These are phyloP conservation scores for Malbranchea cinnamomea DNA, from an alignment of 2,329 filamentous ascomycete species.

Conservation along the genomic window DNA sequence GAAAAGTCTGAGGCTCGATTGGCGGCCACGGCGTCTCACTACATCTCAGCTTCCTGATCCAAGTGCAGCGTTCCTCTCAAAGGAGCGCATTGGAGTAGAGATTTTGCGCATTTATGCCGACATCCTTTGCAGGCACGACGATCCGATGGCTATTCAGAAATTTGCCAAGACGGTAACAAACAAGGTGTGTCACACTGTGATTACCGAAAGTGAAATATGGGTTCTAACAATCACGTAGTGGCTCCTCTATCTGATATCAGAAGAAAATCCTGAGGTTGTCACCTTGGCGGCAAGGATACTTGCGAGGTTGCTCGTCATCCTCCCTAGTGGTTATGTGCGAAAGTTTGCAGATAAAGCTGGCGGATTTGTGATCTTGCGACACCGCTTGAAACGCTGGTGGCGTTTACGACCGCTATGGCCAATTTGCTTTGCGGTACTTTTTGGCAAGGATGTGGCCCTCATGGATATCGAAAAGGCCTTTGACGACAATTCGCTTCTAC, in stretches of 20 bases:
- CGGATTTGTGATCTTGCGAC: constrained; percentile 74
- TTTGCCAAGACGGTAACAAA: constrained; percentile 93
- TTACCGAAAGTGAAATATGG: constrained; percentile 16
- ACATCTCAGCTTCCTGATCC: constrained; percentile 28
- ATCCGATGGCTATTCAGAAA: constrained; percentile 56
- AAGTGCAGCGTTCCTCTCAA: constrained; percentile 30
- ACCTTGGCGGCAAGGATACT: constrained; percentile 70
- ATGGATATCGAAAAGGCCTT: constrained; percentile 61
- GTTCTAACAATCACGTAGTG: constrained; percentile 39
- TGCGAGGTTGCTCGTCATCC: constrained; percentile 65
- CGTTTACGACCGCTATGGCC: constrained; percentile 71
- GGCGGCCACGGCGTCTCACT: constrained; percentile 15
- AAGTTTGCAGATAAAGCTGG: constrained; percentile 79
- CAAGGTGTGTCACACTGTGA: constrained; percentile 45
- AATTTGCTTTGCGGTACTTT: constrained; percentile 75
- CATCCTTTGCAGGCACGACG: constrained; percentile 60
- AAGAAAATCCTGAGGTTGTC: constrained; percentile 71
- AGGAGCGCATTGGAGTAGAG: constrained; percentile 56
- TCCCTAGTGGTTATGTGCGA: constrained; percentile 64
- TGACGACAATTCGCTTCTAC: constrained; percentile 57
- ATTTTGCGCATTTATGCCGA: constrained; percentile 65
- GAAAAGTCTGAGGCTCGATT: constrained; percentile 27
- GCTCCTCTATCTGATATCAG: constrained; percentile 79
- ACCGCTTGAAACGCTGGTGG: constrained; percentile 78
- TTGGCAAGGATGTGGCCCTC: constrained; percentile 64